Evolutionary conservation across 306 rosid genomes (phyloP).

Genomic region (Prunus mongolica): DNA sequence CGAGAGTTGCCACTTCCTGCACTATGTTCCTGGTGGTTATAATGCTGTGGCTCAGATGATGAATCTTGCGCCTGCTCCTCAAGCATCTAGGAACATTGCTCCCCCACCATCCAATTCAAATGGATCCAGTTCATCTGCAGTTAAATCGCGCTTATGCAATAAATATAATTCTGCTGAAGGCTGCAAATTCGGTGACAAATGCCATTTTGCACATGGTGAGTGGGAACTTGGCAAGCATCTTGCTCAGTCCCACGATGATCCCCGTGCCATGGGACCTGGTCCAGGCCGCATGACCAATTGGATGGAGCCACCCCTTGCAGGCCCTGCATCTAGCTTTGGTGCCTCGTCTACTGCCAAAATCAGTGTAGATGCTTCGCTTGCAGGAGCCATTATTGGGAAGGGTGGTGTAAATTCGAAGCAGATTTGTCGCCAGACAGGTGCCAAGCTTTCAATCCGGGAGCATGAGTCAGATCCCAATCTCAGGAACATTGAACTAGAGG

Average conservation of each 20-base stretch:
- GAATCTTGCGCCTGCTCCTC: constrained; percentile 68
- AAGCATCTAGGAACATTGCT: constrained; percentile 51
- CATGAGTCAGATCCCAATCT: constrained; percentile 78
- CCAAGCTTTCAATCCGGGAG: constrained; percentile 85
- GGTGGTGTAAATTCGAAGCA: constrained; percentile 96
- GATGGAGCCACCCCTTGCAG: constrained; percentile 58
- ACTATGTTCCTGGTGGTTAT: constrained; percentile 88
- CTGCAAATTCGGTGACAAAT: constrained; percentile 95
- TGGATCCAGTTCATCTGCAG: constrained; percentile 53
- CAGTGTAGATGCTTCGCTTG: constrained; percentile 90
- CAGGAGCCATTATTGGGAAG: constrained; percentile 97
- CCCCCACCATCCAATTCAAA: constrained; percentile 47
- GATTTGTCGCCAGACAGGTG: constrained; percentile 96
- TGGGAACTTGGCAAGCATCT: constrained; percentile 80
- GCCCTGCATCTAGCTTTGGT: constrained; percentile 73
- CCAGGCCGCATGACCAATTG: constrained; percentile 46
- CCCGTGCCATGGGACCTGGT: constrained; percentile 50
- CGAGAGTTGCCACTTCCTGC: constrained; percentile 93
- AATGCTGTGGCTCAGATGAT: constrained; percentile 91
- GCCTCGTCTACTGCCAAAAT: constrained; percentile 92
- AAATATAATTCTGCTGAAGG: constrained; percentile 79
- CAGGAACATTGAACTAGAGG: constrained; percentile 91
- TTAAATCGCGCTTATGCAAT: constrained; percentile 78
- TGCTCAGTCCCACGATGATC: constrained; percentile 61
- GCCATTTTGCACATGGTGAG: constrained; percentile 94